Percentiles rank a stretch among this genome's conserved stretches.
Conservation (phyloP, 805 yeast genomes). For the Millerozyma miso region DNA sequence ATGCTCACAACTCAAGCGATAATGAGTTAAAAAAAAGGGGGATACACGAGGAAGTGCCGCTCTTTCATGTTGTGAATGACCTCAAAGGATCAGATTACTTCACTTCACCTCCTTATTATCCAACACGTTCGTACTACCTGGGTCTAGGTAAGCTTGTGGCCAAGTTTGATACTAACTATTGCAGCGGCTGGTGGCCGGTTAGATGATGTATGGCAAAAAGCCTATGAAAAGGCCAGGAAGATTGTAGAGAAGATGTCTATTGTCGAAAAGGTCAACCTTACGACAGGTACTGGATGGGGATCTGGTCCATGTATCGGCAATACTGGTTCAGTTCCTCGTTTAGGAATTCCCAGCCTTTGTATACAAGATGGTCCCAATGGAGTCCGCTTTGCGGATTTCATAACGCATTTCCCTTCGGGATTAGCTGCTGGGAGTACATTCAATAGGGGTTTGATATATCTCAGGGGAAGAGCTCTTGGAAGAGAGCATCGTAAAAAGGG, state of each 20-base stretch:
- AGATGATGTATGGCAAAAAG: conserved; percentile 52
- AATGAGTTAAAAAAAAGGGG: conserved; percentile 17
- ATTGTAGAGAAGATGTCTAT: conserved; percentile 54
- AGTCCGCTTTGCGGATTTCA: conserved; percentile 52
- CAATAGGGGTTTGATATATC: conserved; percentile 46
- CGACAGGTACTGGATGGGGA: conserved; percentile 64
- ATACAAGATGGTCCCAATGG: conserved; percentile 64
- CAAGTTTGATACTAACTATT: conserved; percentile 6
- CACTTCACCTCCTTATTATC: conserved; percentile 29
- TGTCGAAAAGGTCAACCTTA: conserved; percentile 56
- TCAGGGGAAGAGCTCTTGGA: conserved; percentile 56
- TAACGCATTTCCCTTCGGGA: conserved; percentile 56
- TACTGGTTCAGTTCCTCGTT: conserved; percentile 53
- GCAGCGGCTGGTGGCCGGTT: conserved; percentile 44
- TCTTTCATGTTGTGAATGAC: conserved; percentile 23
- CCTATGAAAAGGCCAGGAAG: conserved; percentile 52
- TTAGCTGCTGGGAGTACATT: conserved; percentile 57
- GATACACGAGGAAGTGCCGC: conserved; percentile 29
- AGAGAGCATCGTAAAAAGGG: conserved; percentile 52
- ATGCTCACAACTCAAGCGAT: conserved; percentile 2
- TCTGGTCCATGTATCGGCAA: conserved; percentile 61
- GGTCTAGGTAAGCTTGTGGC: not conserved
- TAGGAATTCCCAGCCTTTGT: conserved; percentile 52
- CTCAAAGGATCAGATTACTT: conserved; percentile 23
- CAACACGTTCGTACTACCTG: conserved; percentile 30